Evolutionary conservation across 306 rosid genomes (phyloP).

Genomic region (Pueraria montana): DNA sequence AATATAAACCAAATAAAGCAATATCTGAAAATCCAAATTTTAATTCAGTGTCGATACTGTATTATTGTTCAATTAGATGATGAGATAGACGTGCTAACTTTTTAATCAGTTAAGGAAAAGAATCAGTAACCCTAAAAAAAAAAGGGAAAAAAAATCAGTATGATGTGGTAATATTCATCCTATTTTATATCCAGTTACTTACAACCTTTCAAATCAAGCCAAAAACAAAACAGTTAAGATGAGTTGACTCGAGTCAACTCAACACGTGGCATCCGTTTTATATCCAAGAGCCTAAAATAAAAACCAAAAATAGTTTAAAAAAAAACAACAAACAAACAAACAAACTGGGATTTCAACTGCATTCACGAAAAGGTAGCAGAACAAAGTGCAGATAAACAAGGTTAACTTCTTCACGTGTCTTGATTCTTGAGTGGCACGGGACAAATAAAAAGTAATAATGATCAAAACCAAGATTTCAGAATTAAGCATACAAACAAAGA

Average conservation of each 20-base stretch:
- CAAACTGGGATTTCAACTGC: neutral
- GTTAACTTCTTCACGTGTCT: neutral
- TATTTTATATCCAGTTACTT: neutral
- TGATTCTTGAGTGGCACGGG: neutral
- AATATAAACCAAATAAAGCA: neutral
- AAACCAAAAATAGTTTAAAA: neutral
- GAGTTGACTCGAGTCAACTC: constrained; percentile 43
- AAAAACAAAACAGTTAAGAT: neutral
- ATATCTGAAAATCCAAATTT: neutral
- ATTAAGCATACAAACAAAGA: neutral
- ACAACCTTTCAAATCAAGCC: too few species aligned
- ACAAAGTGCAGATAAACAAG: neutral
- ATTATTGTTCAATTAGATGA: neutral
- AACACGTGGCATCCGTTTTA: neutral
- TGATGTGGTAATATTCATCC: neutral
- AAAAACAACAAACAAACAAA: neutral
- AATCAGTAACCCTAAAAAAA: too few species aligned
- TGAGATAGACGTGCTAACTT: neutral
- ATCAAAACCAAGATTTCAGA: neutral
- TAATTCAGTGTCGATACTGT: neutral
- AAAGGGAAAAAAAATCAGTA: neutral
- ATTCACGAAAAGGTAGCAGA: neutral
- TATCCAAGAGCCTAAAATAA: neutral
- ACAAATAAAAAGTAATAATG: neutral
- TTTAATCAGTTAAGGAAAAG: neutral